Conservation (phyloP, 768 basidiomycete species). For the Saitozyma sp. region DNA sequence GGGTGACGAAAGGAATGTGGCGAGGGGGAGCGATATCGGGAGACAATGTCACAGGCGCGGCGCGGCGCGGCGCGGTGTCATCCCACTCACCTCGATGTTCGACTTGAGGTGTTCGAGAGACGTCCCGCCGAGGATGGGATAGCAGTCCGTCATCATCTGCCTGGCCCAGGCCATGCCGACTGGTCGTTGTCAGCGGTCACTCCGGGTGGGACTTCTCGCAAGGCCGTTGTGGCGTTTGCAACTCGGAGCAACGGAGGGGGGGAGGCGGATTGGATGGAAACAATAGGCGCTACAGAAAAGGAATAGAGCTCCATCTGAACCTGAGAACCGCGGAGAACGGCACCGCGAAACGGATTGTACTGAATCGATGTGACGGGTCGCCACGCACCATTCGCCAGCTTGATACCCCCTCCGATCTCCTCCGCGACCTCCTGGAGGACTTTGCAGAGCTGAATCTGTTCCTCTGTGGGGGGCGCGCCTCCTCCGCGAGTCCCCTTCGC, state of each 20-base stretch:
- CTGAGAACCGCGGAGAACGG: too few species aligned
- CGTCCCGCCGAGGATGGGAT: conserved; percentile 44
- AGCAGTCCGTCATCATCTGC: conserved; percentile 34
- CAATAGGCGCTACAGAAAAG: too few species aligned
- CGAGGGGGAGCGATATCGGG: too few species aligned
- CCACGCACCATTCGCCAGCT: conserved; percentile 22
- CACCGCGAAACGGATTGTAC: too few species aligned
- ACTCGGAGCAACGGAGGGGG: background rate
- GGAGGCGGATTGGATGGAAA: too few species aligned
- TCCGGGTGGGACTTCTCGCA: background rate
- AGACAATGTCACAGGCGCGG: too few species aligned
- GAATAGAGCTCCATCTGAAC: too few species aligned
- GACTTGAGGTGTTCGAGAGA: conserved; percentile 36
- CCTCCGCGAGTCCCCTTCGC: conserved; percentile 24
- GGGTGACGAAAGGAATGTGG: too few species aligned
- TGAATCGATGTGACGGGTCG: too few species aligned
- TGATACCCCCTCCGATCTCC: conserved; percentile 35
- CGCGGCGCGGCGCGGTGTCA: too few species aligned
- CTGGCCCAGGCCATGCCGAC: conserved; percentile 43
- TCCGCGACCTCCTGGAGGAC: conserved; percentile 39
- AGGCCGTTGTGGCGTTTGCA: background rate
- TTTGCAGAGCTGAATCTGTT: conserved; percentile 21
- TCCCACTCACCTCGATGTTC: conserved; percentile 18
- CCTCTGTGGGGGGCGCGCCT: conserved; percentile 12
- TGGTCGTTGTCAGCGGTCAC: background rate